Percentiles rank a stretch among this genome's conserved stretches.
Conservation (phyloP, 1,284 basidiomycete genomes). For the Papiliotrema fonsecae region DNA sequence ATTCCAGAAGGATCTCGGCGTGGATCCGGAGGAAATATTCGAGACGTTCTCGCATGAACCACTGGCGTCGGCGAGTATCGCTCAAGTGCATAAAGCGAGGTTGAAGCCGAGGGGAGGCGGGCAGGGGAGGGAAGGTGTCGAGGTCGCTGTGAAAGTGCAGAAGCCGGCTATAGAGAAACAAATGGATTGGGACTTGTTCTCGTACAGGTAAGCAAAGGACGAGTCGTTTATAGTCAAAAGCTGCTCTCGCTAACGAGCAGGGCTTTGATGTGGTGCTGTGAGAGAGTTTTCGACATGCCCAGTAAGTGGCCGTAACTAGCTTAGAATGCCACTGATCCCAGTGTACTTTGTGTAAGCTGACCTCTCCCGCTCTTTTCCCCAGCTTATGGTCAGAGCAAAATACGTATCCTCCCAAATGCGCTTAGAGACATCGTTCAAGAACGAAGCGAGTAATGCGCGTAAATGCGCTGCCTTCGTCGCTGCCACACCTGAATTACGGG, state of each 20-base stretch:
- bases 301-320: slow-evolving; percentile 3
- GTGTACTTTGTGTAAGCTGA: slow-evolving; percentile 44
- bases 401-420: slow-evolving; percentile 77
- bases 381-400: slow-evolving; percentile 50
- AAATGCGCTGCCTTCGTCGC: slow-evolving; percentile 41
- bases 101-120: slow-evolving; percentile 50
- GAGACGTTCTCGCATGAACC: slow-evolving; percentile 67
- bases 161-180: slow-evolving; percentile 80
- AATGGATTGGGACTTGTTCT: slow-evolving; percentile 70
- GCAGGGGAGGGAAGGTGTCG: slow-evolving; percentile 19
- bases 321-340: slow-evolving; percentile 9
- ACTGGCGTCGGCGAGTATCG: slow-evolving; percentile 78
- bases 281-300: slow-evolving; percentile 44
- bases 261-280: not conserved
- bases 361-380: not conserved
- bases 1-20: slow-evolving; percentile 64
- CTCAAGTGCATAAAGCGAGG: slow-evolving; percentile 78
- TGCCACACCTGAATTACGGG: slow-evolving; percentile 57
- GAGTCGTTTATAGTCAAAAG: not conserved
- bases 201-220: slow-evolving; percentile 33
- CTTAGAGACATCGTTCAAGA: slow-evolving; percentile 71
- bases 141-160: slow-evolving; percentile 87
- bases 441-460: slow-evolving; percentile 55
- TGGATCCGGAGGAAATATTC: slow-evolving; percentile 67
- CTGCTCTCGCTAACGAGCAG: not conserved